phyloP scores from a whole-genome alignment of 2,329 filamentous ascomycete species.

The Davidsoniella neocaledoniae region DNA sequence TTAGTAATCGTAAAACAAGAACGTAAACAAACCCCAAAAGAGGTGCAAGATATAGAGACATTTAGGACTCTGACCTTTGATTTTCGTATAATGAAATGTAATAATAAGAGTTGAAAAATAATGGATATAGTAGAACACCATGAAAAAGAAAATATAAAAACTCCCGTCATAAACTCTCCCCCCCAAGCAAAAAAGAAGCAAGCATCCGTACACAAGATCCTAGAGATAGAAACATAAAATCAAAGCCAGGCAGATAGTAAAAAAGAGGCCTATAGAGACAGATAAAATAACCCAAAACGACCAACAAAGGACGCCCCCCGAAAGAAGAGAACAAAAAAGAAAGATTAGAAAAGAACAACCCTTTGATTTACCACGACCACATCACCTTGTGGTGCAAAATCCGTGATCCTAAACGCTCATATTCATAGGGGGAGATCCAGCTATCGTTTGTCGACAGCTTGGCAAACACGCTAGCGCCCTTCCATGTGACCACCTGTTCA shows the following conservation, averaged over 20 bases:
- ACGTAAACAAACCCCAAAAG: not conserved
- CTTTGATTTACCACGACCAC: slow-evolving; percentile 35
- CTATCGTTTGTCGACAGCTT: slow-evolving; percentile 85
- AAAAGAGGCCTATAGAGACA: not conserved
- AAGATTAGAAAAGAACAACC: not conserved
- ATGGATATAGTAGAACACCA: too few relatives aligned
- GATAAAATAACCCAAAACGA: not conserved
- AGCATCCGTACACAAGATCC: too few relatives aligned
- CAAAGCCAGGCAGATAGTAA: not conserved
- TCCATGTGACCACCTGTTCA: slow-evolving; percentile 94
- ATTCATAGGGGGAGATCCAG: slow-evolving; percentile 80
- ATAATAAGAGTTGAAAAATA: too few relatives aligned
- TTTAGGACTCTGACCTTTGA: too few relatives aligned
- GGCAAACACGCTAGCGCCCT: slow-evolving; percentile 91
- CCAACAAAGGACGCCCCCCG: not conserved
- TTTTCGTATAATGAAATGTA: too few relatives aligned
- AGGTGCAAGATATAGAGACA: too few relatives aligned
- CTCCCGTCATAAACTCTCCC: too few relatives aligned
- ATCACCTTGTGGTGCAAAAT: slow-evolving; percentile 69
- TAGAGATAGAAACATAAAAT: not conserved
- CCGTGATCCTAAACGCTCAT: slow-evolving; percentile 67
- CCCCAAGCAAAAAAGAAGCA: too few relatives aligned
- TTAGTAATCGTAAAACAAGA: not conserved
- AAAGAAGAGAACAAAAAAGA: not conserved
- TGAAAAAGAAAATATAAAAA: too few relatives aligned